Evolutionary conservation across 139 green algal genomes (phyloP), one percentile per base, ranked within the genome.

Genomic region (Coelastrella sp.): DNA sequence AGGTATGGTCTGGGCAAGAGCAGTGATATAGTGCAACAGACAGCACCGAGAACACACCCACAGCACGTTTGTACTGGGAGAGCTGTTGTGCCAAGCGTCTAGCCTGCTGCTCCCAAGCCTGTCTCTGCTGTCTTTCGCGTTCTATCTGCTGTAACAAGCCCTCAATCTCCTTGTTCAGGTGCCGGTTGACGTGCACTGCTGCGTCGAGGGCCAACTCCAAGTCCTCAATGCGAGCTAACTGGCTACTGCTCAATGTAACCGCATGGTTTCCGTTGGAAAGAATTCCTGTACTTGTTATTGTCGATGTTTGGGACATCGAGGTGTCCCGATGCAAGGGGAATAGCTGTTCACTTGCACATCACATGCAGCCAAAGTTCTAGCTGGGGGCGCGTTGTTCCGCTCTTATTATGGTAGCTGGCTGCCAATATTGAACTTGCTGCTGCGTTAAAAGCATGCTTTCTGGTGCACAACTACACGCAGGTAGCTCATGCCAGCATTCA

Each of bases 51-150:
- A 27, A 5, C 73, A 48, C 35, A 82, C 53, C 75, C 71, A 35
- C 75, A 57, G 75, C 75, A 40, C 85, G 87, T 34, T 85, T 87
- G 25, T 85, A 50, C 9, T 84, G 37, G 8, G 85, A 67, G 0
- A 91, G 81, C 68, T 85, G 59, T 41, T 67, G 64, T 3, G 86
- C 89, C 15, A 92, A 80, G 4, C n/a, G 48, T 57, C 25, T 59
- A 13, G 83, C 86, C 69, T 88, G 89, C 48, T 83, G 30, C 15
- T 89, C 63, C 90, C 90, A 93, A 2, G 88, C 90, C 27, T 82
- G 84, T 2, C 83, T 79, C 62, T 93, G 86, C 34, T 84, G 64
- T 25, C 87, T 78, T 25, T 85, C n/a, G 0, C 73, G 34, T 25
- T 83, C 83, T 4, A 92, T 30, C 21, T 68, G 25, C 23, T 68